phyloP scores from a whole-genome alignment of 495 filamentous ascomycete species.

The Aspergillus funiculosus region DNA sequence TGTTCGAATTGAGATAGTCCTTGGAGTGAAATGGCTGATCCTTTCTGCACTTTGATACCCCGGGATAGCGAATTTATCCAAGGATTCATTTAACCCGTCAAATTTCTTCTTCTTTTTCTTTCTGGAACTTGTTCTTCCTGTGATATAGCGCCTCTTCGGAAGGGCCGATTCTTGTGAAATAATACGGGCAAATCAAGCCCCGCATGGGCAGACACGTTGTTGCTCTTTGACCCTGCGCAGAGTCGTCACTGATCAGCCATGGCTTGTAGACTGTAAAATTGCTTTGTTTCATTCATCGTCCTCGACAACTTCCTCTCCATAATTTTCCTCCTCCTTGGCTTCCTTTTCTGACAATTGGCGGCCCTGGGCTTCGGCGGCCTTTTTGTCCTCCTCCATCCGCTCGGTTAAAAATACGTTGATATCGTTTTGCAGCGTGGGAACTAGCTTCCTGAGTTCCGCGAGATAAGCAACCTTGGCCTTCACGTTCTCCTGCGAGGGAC shows the following conservation, averaged over 20 bases:
- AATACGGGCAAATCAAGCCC: not conserved
- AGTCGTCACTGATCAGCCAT: too few relatives aligned
- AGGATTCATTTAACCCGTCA: conserved; percentile 9
- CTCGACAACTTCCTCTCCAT: conserved; percentile 69
- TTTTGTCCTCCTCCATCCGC: conserved; percentile 86
- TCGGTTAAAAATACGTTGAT: conserved; percentile 79
- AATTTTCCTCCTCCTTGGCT: conserved; percentile 74
- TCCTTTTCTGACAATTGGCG: conserved; percentile 49
- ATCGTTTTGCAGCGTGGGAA: conserved; percentile 57
- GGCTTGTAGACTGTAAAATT: not conserved
- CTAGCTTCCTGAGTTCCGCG: conserved; percentile 53
- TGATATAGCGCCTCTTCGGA: not conserved
- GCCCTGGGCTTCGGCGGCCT: conserved; percentile 33
- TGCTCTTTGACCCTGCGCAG: too few relatives aligned
- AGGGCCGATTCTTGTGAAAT: not conserved
- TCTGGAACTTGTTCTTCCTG: too few relatives aligned
- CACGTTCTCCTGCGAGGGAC: conserved; percentile 29
- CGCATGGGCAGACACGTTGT: too few relatives aligned
- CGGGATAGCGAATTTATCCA: conserved; percentile 26
- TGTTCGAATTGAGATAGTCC: conserved; percentile 7
- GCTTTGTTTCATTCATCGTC: conserved; percentile 40
- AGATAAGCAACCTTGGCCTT: conserved; percentile 63
- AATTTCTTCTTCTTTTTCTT: conserved; percentile 1
- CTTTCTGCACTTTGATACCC: conserved; percentile 39
- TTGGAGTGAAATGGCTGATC: conserved; percentile 21